Percentiles rank a stretch among this genome's conserved stretches.
These are phyloP conservation scores for Alternaria rosae DNA, from an alignment of 2,329 filamentous ascomycete genomes.

Conservation along the genomic window DNA sequence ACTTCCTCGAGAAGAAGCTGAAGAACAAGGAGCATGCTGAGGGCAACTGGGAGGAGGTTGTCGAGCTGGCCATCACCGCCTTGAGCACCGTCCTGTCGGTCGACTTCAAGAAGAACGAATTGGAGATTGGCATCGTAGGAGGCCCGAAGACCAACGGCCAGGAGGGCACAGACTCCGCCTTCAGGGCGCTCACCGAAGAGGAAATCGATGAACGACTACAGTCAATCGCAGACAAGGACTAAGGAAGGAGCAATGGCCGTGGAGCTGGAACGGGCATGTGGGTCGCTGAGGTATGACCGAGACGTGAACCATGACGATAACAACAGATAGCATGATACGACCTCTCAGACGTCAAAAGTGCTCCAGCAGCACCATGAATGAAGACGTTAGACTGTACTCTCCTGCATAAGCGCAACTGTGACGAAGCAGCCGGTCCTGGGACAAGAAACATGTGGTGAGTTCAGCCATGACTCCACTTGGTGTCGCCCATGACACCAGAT, in stretches of 20 bases:
- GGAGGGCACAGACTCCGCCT: conserved; percentile 79
- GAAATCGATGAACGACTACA: conserved; percentile 99
- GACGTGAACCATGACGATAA: conserved; percentile 34
- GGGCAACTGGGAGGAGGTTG: conserved; percentile 95
- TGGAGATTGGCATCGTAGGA: conserved; percentile 97
- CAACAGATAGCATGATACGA: conserved; percentile 34
- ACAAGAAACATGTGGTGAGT: conserved; percentile 12
- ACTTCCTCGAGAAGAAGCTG: conserved; percentile 99
- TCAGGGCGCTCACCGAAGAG: conserved; percentile 91
- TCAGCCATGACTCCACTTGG: conserved; percentile 46
- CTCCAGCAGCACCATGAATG: conserved; percentile 38
- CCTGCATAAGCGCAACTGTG: conserved; percentile 46
- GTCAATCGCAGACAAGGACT: conserved; percentile 98
- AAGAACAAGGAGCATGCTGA: conserved; percentile 97
- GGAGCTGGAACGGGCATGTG: conserved; percentile 30
- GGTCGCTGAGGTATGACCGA: conserved; percentile 34
- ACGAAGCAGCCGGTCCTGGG: conserved; percentile 29
- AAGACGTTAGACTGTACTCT: conserved; percentile 41
- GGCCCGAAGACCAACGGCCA: conserved; percentile 82
- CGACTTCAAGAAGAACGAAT: conserved; percentile 99
- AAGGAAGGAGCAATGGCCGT: conserved; percentile 56
- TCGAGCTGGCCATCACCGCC: conserved; percentile 94
- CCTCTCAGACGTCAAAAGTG: conserved; percentile 41
- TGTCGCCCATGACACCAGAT: conserved; percentile 44
- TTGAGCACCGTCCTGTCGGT: conserved; percentile 96